Percentiles rank a stretch among this genome's conserved stretches.
Conservation (phyloP, 2,329 filamentous ascomycete species). For the Fusarium burgessii region DNA sequence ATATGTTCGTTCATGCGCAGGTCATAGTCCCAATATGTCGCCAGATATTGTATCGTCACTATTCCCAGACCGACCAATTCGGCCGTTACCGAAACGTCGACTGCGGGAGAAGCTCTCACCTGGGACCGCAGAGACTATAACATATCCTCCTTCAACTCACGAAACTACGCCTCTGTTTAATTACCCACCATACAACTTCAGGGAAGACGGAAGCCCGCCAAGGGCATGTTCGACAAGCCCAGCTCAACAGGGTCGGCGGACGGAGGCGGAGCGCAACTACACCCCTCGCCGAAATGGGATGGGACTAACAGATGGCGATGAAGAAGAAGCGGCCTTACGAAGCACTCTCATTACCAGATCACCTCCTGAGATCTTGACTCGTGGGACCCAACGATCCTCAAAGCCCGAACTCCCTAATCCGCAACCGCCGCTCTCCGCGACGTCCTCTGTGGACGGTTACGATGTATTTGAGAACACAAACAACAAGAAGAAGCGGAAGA, state of each 20-base stretch:
- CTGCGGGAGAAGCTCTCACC: conserved; percentile 89
- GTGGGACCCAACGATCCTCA: conserved; percentile 57
- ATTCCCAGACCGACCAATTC: conserved; percentile 91
- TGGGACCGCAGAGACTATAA: conserved; percentile 84
- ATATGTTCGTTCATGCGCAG: conserved; percentile 49
- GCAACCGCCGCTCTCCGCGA: conserved; percentile 74
- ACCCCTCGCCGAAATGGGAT: conserved; percentile 52
- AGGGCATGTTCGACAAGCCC: conserved; percentile 38
- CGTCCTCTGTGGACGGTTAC: conserved; percentile 85
- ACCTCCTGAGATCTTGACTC: conserved; percentile 59
- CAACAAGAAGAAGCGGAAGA: conserved; percentile 99
- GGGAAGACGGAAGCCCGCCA: conserved; percentile 56
- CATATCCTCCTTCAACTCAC: conserved; percentile 82
- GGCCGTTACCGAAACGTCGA: conserved; percentile 88
- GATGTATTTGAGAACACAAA: conserved; percentile 98
- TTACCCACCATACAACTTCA: conserved; percentile 65
- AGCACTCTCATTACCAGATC: conserved; percentile 59
- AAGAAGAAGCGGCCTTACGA: conserved; percentile 62
- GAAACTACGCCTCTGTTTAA: conserved; percentile 79
- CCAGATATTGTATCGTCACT: conserved; percentile 82
- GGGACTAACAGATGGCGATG: conserved; percentile 69
- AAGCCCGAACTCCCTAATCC: conserved; percentile 61
- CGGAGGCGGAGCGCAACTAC: conserved; percentile 43
- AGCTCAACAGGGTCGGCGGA: conserved; percentile 39
- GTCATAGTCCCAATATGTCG: conserved; percentile 67